phyloP scores from a whole-genome alignment of 2,329 filamentous ascomycete species.

The Ophiocordyceps australis region DNA sequence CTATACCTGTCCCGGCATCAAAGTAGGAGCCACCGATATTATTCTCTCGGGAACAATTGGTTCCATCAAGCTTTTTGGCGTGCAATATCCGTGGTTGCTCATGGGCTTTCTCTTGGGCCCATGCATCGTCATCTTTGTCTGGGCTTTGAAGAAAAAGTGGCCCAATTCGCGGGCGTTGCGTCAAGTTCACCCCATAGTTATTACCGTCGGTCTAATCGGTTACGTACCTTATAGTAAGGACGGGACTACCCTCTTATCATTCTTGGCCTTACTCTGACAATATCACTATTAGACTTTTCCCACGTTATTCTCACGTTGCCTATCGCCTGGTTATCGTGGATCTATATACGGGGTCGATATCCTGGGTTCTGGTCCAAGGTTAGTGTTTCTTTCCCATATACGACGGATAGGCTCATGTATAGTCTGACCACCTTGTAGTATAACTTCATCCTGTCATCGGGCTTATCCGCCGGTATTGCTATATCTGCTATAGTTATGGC shows the following conservation, averaged over 20 bases:
- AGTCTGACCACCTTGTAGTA: constrained; percentile 6
- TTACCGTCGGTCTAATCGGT: neutral
- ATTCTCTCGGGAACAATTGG: constrained; percentile 22
- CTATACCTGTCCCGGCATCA: constrained; percentile 18
- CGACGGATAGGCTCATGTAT: neutral
- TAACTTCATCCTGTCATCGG: constrained; percentile 27
- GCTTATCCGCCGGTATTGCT: constrained; percentile 24
- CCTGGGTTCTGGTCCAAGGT: constrained; percentile 28
- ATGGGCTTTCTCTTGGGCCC: constrained; percentile 21
- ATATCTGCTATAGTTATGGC: constrained; percentile 27
- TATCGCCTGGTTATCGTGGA: constrained; percentile 27
- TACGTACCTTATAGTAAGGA: neutral
- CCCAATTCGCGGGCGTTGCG: constrained; percentile 10
- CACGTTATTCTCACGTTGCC: constrained; percentile 28
- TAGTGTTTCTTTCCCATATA: neutral
- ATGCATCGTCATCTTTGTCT: constrained; percentile 16
- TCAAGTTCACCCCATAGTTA: neutral
- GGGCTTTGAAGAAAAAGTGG: constrained; percentile 15
- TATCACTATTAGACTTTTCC: constrained; percentile 8
- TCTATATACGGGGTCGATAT: constrained; percentile 24
- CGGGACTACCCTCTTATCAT: too few species aligned
- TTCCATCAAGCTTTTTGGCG: constrained; percentile 16
- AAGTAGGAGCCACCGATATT: constrained; percentile 19
- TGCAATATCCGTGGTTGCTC: constrained; percentile 17
- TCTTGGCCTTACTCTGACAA: constrained; percentile 18